Conservation (phyloP, 441 rosid species). For the Erodium moschatum region DNA sequence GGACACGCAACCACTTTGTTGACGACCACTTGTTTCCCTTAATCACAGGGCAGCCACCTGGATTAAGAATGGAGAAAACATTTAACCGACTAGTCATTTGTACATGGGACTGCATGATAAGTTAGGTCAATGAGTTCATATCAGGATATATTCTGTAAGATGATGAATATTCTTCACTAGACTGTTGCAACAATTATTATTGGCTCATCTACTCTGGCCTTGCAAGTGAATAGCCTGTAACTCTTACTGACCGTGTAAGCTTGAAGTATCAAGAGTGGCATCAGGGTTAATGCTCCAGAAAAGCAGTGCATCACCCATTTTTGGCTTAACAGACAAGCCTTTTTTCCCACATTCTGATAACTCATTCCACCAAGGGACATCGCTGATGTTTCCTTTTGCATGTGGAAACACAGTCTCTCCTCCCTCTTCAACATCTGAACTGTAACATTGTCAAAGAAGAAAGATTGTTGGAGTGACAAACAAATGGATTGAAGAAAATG, state of each 20-base stretch:
- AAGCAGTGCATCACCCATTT: constrained; percentile 21
- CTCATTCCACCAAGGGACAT: constrained; percentile 84
- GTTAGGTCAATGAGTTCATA: neutral
- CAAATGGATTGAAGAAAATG: constrained; percentile 1
- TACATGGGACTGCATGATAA: neutral
- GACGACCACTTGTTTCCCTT: constrained; percentile 91
- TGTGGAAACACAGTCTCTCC: constrained; percentile 90
- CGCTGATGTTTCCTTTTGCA: constrained; percentile 58
- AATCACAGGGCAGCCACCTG: constrained; percentile 89
- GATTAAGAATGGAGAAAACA: constrained; percentile 7
- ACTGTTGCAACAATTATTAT: neutral
- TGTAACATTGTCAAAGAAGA: constrained; percentile 30
- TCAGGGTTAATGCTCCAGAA: constrained; percentile 95
- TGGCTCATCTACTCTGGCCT: constrained; percentile 2
- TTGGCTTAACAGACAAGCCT: constrained; percentile 81
- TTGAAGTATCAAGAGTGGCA: constrained; percentile 62
- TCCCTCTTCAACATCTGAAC: constrained; percentile 98
- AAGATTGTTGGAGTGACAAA: neutral
- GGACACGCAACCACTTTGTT: constrained; percentile 78
- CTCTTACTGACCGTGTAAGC: constrained; percentile 62
- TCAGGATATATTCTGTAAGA: neutral
- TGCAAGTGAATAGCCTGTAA: neutral
- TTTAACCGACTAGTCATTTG: neutral
- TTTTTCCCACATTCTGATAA: constrained; percentile 70
- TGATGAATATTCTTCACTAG: neutral